Evolutionary conservation across 192 early-diverging fungal species (phyloP).

Genomic region (Entomortierella parvispora): DNA sequence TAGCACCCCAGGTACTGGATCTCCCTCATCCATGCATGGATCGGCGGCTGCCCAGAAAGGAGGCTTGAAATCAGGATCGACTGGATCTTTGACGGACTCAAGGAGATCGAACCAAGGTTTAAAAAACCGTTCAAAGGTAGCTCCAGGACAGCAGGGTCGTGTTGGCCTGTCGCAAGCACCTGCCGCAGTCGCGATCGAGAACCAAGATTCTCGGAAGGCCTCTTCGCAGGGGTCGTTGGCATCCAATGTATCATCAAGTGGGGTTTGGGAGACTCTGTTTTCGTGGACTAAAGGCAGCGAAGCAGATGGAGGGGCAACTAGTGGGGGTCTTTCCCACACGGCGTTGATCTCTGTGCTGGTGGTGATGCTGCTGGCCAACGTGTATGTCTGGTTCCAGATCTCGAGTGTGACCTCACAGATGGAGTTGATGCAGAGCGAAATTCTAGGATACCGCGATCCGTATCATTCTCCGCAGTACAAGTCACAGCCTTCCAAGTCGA

Average conservation of each 20-base stretch:
- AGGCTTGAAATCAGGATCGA: not conserved
- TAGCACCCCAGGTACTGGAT: no score
- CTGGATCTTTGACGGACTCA: not conserved
- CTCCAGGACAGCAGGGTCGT: no score
- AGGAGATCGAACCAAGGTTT: not conserved
- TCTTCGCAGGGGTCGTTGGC: no score
- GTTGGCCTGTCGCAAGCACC: no score
- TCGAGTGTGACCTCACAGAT: conserved; percentile 44
- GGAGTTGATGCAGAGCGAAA: conserved; percentile 31
- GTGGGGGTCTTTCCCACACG: conserved; percentile 21
- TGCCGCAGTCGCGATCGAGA: no score
- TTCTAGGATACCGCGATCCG: conserved; percentile 4
- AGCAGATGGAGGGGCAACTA: conserved; percentile 10
- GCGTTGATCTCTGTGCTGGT: conserved; percentile 25
- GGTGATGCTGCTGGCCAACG: conserved; percentile 39
- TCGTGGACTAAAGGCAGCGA: no score
- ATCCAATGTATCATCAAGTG: no score
- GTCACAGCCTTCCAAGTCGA: no score
- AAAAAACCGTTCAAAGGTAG: no score
- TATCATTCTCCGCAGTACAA: no score
- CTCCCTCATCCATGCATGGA: not conserved
- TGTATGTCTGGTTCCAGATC: conserved; percentile 50
- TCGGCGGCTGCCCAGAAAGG: not conserved
- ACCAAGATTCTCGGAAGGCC: no score
- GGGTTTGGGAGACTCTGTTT: no score